Percentiles rank a stretch among this genome's conserved stretches.
phyloP scores from a whole-genome alignment of 345 rosid species.

The Syzygium oleosum region DNA sequence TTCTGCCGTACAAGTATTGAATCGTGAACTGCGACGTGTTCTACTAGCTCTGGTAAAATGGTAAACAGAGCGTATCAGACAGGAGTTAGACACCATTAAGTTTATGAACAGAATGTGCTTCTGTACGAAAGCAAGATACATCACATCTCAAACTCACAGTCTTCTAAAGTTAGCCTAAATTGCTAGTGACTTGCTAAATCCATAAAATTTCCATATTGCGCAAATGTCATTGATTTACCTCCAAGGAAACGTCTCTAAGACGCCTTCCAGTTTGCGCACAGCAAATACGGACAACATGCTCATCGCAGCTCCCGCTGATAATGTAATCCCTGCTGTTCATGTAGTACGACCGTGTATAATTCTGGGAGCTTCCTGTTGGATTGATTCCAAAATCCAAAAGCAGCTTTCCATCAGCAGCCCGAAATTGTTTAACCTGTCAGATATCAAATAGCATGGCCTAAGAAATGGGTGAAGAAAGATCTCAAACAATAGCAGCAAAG shows the following conservation, averaged over 20 bases:
- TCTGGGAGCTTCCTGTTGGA: constrained; percentile 71
- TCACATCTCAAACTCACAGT: not conserved
- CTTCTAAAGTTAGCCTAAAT: not conserved
- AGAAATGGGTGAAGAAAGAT: not conserved
- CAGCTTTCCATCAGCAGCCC: constrained; percentile 84
- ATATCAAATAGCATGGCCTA: not conserved
- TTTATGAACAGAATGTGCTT: not conserved
- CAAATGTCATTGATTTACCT: constrained; percentile 34
- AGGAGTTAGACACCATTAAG: not conserved
- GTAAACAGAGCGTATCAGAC: not conserved
- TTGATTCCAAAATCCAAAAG: constrained; percentile 67
- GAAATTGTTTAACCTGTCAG: constrained; percentile 75
- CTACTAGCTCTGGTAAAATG: not conserved
- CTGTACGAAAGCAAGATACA: not conserved
- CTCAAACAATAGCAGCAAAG: not conserved
- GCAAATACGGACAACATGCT: constrained; percentile 76
- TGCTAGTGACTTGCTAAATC: not conserved
- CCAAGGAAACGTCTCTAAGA: constrained; percentile 79
- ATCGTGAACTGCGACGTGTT: not conserved
- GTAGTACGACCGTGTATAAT: constrained; percentile 92
- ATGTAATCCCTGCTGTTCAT: constrained; percentile 91
- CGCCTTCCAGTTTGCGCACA: constrained; percentile 99
- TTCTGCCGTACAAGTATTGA: not conserved
- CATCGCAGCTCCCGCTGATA: constrained; percentile 89
- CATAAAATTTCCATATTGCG: not conserved